Evolutionary conservation across 2,329 filamentous ascomycete genomes (phyloP).

Genomic region (Microsporum canis): DNA sequence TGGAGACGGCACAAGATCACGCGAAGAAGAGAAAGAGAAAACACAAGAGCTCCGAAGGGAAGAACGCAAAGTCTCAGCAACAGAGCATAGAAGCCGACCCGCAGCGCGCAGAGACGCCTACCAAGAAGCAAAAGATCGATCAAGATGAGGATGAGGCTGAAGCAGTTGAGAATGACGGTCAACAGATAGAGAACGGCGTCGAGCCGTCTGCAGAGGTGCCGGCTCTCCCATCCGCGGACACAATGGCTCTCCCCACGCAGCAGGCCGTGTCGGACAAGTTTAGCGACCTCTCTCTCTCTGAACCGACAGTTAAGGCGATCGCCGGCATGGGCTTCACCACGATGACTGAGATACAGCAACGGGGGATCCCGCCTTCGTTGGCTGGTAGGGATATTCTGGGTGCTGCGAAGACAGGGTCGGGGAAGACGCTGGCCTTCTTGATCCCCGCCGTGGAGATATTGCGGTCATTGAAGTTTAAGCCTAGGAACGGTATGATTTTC

Average conservation of each 20-base stretch:
- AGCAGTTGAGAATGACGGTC: background rate
- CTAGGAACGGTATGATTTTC: conserved; percentile 55
- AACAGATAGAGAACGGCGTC: conserved; percentile 23
- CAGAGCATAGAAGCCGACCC: background rate
- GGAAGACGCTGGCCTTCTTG: conserved; percentile 90
- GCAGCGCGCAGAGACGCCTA: background rate
- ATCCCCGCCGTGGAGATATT: conserved; percentile 93
- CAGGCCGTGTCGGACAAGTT: conserved; percentile 46
- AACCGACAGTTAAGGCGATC: conserved; percentile 48
- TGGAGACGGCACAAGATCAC: conserved; percentile 29
- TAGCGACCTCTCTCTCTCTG: conserved; percentile 4
- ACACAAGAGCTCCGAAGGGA: conserved; percentile 23
- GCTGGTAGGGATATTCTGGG: conserved; percentile 88
- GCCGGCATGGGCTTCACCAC: conserved; percentile 83
- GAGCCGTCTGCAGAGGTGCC: conserved; percentile 20
- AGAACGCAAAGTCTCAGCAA: conserved; percentile 1
- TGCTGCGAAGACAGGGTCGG: conserved; percentile 89
- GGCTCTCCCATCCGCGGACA: conserved; percentile 42
- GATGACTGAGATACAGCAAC: conserved; percentile 90
- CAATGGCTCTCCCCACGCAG: conserved; percentile 47
- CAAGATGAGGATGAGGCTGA: conserved; percentile 23
- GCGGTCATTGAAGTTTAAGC: conserved; percentile 81
- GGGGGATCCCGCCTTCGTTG: conserved; percentile 75
- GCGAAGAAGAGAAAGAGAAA: conserved; percentile 39
- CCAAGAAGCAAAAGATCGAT: conserved; percentile 9